These are phyloP conservation scores for Globisporangium radiosum DNA, from an alignment of 352 stramenopile genomes.

Conservation along the genomic window DNA sequence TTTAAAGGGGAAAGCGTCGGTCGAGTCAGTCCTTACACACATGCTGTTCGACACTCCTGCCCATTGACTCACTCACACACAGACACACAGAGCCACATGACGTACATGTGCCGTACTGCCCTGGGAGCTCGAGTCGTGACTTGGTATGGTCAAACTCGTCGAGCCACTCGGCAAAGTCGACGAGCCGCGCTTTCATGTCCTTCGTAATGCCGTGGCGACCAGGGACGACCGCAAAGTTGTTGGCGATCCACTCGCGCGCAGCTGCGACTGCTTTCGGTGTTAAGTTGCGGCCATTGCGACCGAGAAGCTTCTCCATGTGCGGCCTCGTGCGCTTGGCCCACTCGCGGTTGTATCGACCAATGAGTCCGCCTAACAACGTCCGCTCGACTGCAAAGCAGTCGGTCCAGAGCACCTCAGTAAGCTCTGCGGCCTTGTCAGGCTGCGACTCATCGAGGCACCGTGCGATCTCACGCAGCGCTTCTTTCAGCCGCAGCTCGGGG, in stretches of 20 bases:
- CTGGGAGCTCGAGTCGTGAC: constrained; percentile 60
- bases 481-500: constrained; percentile 72
- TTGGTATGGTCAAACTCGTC: constrained; percentile 77
- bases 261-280: constrained; percentile 44
- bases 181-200: constrained; percentile 75
- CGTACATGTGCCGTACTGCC: constrained; percentile 71
- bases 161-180: constrained; percentile 83
- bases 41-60: too few relatives aligned
- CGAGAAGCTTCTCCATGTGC: constrained; percentile 70
- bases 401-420: constrained; percentile 38
- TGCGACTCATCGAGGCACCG: constrained; percentile 57
- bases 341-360: constrained; percentile 73
- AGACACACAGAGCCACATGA: constrained; percentile 4
- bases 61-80: too few relatives aligned
- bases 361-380: constrained; percentile 40
- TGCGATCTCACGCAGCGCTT: constrained; percentile 60
- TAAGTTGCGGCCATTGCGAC: constrained; percentile 49
- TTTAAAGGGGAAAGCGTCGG: too few relatives aligned
- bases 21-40: too few relatives aligned
- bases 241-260: constrained; percentile 63
- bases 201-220: constrained; percentile 69
- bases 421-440: constrained; percentile 18
- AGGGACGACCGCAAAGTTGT: constrained; percentile 62
- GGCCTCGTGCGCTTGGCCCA: constrained; percentile 46
- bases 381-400: constrained; percentile 60